Conservation (phyloP, 495 filamentous ascomycete species). For the Eremomyces bilateralis region DNA sequence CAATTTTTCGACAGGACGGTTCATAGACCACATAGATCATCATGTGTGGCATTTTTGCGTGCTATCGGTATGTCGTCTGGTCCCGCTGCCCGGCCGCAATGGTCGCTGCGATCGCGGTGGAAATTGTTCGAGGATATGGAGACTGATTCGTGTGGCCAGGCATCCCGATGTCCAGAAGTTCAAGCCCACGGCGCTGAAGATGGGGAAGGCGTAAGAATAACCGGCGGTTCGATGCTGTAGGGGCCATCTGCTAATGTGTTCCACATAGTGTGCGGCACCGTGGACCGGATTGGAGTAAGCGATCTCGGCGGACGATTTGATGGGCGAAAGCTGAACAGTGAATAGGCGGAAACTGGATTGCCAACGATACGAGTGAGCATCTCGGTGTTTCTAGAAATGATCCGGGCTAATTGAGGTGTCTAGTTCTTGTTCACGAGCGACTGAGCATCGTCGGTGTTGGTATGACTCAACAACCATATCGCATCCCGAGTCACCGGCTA, state of each 20-base stretch:
- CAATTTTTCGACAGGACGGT: too few relatives aligned
- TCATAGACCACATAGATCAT: too few relatives aligned
- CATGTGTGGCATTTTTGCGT: slow-evolving; percentile 71
- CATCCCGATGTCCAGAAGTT: slow-evolving; percentile 92
- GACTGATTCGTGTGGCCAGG: slow-evolving; percentile 20
- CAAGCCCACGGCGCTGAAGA: slow-evolving; percentile 86
- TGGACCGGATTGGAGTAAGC: slow-evolving; percentile 96
- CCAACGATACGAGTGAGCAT: slow-evolving; percentile 66
- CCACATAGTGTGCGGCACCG: slow-evolving; percentile 82
- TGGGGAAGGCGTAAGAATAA: slow-evolving; percentile 73
- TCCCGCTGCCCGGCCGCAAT: background rate
- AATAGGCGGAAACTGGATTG: slow-evolving; percentile 70
- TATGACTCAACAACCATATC: slow-evolving; percentile 22
- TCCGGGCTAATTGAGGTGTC: slow-evolving; percentile 6
- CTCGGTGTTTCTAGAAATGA: background rate
- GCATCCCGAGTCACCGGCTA: slow-evolving; percentile 10
- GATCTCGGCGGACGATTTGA: slow-evolving; percentile 5
- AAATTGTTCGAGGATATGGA: background rate
- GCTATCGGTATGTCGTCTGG: slow-evolving; percentile 45
- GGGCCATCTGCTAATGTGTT: slow-evolving; percentile 39
- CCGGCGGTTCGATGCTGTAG: slow-evolving; percentile 1
- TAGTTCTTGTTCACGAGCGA: slow-evolving; percentile 92
- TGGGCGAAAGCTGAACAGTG: slow-evolving; percentile 9
- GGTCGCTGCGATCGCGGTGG: background rate
- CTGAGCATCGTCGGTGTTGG: slow-evolving; percentile 94